phyloP scores from a whole-genome alignment of 805 yeast genomes.

The Candida berthetii region DNA sequence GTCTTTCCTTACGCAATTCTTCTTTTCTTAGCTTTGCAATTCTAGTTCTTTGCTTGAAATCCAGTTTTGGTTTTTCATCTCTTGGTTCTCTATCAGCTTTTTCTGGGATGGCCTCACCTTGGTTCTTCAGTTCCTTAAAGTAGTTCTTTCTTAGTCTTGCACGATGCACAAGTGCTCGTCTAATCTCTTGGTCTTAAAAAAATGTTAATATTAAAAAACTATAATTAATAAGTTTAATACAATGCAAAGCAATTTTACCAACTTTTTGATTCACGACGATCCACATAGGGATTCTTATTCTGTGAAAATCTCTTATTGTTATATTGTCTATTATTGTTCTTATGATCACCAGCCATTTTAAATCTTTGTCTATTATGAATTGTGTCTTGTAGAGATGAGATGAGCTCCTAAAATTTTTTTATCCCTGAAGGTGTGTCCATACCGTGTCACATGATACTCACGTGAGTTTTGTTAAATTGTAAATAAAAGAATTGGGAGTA shows the following conservation, averaged over 20 bases:
- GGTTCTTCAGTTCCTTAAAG: conserved; percentile 69
- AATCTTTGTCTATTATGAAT: no score
- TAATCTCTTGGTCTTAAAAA: conserved; percentile 46
- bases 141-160: conserved; percentile 79
- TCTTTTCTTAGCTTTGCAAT: conserved; percentile 29
- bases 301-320: neutral
- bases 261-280: neutral
- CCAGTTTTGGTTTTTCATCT: conserved; percentile 18
- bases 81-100: conserved; percentile 16
- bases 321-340: no score
- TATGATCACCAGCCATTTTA: no score
- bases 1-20: conserved; percentile 20
- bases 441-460: no score
- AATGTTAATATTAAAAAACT: neutral
- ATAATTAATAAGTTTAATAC: neutral
- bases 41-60: conserved; percentile 28
- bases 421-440: no score
- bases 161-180: conserved; percentile 68
- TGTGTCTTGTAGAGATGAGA: no score
- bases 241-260: neutral
- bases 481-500: no score
- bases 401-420: no score
- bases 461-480: no score
- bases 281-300: neutral
- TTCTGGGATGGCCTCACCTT: conserved; percentile 54